Evolutionary conservation across 2,329 filamentous ascomycete species (phyloP).

Genomic region (Talaromyces sp.): DNA sequence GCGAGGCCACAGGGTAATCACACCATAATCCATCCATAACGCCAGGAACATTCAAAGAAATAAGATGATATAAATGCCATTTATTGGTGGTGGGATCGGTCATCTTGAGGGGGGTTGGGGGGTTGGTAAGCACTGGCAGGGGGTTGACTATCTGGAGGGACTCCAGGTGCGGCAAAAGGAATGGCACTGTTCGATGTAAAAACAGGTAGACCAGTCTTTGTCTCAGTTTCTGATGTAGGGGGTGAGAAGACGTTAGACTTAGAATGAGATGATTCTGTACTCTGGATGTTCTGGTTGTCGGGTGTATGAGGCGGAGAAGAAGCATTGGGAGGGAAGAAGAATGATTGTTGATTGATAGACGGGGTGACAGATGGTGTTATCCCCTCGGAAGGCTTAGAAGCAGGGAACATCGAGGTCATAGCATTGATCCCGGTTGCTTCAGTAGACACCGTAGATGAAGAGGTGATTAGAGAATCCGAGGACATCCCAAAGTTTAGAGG

Average conservation of each 20-base stretch:
- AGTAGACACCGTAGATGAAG: neutral
- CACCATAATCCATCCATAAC: neutral
- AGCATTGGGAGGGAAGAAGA: constrained; percentile 5
- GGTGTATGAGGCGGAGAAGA: constrained; percentile 32
- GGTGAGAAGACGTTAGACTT: constrained; percentile 33
- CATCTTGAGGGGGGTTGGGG: neutral
- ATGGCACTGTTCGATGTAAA: constrained; percentile 52
- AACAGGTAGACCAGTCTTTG: constrained; percentile 50
- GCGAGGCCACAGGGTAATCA: neutral
- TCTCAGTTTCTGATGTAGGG: constrained; percentile 32
- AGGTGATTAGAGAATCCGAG: neutral
- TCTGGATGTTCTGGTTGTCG: constrained; percentile 4
- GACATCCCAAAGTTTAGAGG: neutral
- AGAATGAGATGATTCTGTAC: constrained; percentile 10
- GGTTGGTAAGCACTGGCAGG: neutral
- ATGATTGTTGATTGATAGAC: constrained; percentile 4
- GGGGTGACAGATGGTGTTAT: constrained; percentile 1
- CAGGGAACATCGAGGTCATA: constrained; percentile 5
- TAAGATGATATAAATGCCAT: neutral
- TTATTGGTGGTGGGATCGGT: neutral
- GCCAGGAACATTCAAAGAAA: neutral
- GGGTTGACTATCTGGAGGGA: neutral
- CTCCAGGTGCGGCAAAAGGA: constrained; percentile 39
- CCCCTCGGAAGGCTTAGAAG: constrained; percentile 5
- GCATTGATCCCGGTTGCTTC: neutral